Base-by-base conservation (phyloP, 345 rosid genomes). In the Eucalyptus sideroxylon region DNA sequence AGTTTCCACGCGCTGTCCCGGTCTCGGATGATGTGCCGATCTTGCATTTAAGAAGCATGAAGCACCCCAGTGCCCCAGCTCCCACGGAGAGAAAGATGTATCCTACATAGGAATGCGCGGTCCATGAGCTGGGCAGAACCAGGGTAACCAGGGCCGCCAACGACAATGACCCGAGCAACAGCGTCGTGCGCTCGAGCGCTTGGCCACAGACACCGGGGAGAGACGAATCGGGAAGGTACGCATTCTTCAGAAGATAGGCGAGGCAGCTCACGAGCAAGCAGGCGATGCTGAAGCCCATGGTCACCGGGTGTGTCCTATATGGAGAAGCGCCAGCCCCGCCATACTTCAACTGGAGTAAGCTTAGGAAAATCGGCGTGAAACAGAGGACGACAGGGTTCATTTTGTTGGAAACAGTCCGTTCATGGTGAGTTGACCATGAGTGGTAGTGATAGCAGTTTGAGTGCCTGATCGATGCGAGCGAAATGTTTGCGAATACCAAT, bases 341-440 rank as follows among this genome's bases (percentile, higher is more conserved):
- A 59, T 59, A 59, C n/a, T 59, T 59, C n/a, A 59, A 26, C 14
- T 59, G 65, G 65, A 59, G 0, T 59, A 11, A 0, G 65, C 0
- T 24, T 26, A 59, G 65, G 65, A 59, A 59, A 3, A 59, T 24
- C n/a, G 30, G n/a, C 6, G 2, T 59, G 65, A 59, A 59, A 59
- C 67, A 59, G 14, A 59, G n/a, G 0, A 59, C 26, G 8, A 24
- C 15, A 24, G 67, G 67, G n/a, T 59, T 59, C 1, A 59, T 59
- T 59, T 59, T 26, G 67, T 59, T 59, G 67, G 67, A 26, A 59
- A 24, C 11, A 2, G 67, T 26, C 67, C 15, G 2, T 11, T 59
- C n/a, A 2, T 59, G 15, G 0, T 59, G 14, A 4, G 67, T 2
- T 1, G 26, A 26, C 67, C 67, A 26, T 26, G 67, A 59, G 2